phyloP scores from a whole-genome alignment of 2,329 filamentous ascomycete genomes.

The Colletotrichum camelliae region DNA sequence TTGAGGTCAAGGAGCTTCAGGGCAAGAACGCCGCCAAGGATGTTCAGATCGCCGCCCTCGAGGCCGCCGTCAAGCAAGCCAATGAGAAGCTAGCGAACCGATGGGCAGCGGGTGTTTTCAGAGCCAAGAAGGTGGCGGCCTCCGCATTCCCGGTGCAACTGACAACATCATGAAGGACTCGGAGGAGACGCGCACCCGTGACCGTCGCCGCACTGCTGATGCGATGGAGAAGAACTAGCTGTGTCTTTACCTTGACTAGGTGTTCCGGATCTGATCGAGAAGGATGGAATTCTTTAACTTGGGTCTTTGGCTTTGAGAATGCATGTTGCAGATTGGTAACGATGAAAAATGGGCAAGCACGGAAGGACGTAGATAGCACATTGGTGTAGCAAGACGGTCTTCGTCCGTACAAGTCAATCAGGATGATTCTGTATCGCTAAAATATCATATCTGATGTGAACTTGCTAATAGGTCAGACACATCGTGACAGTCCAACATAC shows the following conservation, averaged over 20 bases:
- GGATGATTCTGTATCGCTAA: not conserved
- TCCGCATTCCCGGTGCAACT: not conserved
- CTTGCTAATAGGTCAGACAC: not conserved
- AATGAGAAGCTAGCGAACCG: not conserved
- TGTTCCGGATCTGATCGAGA: not conserved
- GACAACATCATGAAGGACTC: not conserved
- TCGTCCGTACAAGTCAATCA: not conserved
- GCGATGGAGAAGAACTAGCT: not conserved
- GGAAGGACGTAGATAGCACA: not conserved
- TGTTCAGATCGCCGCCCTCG: constrained; percentile 15
- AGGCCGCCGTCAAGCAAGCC: constrained; percentile 28
- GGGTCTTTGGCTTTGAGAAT: not conserved
- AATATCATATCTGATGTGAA: not conserved
- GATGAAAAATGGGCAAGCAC: not conserved
- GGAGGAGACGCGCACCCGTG: not conserved
- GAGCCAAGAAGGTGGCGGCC: not conserved
- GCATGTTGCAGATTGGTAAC: not conserved
- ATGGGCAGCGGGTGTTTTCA: not conserved
- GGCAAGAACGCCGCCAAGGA: not conserved
- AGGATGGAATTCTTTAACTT: not conserved
- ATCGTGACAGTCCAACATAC: not conserved
- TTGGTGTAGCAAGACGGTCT: not conserved
- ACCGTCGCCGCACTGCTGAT: not conserved
- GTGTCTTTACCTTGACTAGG: not conserved
- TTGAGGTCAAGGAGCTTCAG: constrained; percentile 32